Percentiles rank a stretch among this genome's conserved stretches.
Conservation (phyloP, 163 green algal genomes). For the Coccomyxa subellipsoidea region DNA sequence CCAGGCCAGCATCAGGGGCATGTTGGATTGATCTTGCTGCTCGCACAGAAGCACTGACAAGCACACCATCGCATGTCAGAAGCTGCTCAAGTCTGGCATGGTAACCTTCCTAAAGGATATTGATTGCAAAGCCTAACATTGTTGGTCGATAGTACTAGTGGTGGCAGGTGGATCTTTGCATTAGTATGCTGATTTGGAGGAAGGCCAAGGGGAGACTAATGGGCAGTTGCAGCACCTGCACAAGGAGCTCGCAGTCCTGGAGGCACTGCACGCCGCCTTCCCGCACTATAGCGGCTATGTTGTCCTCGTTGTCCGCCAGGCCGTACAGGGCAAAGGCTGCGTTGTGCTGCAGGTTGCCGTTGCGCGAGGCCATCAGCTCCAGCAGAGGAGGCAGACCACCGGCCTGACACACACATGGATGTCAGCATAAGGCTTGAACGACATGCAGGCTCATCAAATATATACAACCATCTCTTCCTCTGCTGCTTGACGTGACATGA, state of each 20-base stretch:
- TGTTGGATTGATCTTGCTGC: not conserved
- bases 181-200: no score
- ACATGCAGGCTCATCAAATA: no score
- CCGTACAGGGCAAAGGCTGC: conserved; percentile 96
- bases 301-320: conserved; percentile 97
- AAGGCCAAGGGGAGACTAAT: not conserved
- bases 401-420: conserved; percentile 37
- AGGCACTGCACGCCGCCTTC: conserved; percentile 84
- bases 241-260: conserved; percentile 78
- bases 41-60: not conserved
- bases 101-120: no score
- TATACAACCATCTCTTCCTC: no score
- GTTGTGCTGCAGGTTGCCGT: conserved; percentile 92
- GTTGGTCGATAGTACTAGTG: no score
- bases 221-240: conserved; percentile 47
- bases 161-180: no score
- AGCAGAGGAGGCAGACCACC: conserved; percentile 85
- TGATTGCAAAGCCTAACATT: no score
- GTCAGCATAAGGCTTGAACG: not conserved
- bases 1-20: conserved; percentile 18
- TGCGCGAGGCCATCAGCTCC: conserved; percentile 84
- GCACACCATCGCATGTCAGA: not conserved
- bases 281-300: conserved; percentile 89
- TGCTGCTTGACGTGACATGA: no score
- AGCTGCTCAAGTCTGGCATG: no score